phyloP scores from a whole-genome alignment of 2,329 filamentous ascomycete genomes.

The Thyridium curvatum region DNA sequence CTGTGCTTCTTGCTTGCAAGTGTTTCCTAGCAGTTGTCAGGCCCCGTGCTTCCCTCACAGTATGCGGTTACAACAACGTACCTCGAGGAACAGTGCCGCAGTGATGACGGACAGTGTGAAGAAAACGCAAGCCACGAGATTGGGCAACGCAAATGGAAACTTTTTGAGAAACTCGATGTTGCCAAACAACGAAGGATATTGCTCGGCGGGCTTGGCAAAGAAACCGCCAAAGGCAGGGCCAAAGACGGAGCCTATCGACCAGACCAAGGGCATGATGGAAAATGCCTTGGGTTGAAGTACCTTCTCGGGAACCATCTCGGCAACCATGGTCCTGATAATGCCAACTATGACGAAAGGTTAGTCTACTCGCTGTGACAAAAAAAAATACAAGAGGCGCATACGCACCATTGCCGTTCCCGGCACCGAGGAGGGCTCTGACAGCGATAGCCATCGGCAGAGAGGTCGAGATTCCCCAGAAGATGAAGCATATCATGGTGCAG shows the following conservation, averaged over 20 bases:
- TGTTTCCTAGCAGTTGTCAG: conserved; percentile 55
- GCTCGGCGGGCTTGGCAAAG: conserved; percentile 72
- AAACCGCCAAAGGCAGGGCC: conserved; percentile 84
- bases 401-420: conserved; percentile 77
- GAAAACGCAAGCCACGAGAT: conserved; percentile 68
- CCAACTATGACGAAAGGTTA: too few species aligned
- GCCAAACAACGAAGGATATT: conserved; percentile 67
- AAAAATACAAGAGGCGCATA: conserved; percentile 2
- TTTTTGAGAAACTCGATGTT: conserved; percentile 59
- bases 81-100: conserved; percentile 72
- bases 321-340: conserved; percentile 86
- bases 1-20: conserved; percentile 62
- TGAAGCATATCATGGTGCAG: conserved; percentile 73
- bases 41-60: too few species aligned
- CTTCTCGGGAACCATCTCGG: conserved; percentile 83
- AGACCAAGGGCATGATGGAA: conserved; percentile 86
- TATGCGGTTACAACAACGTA: conserved; percentile 19
- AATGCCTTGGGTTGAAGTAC: conserved; percentile 86
- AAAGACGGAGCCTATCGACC: conserved; percentile 81
- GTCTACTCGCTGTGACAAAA: too few species aligned
- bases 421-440: conserved; percentile 71
- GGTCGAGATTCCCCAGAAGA: conserved; percentile 79
- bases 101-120: conserved; percentile 72
- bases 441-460: conserved; percentile 74
- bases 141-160: conserved; percentile 81